These are phyloP conservation scores for Codiaeum variegatum DNA, from an alignment of 441 rosid species.

Conservation along the genomic window DNA sequence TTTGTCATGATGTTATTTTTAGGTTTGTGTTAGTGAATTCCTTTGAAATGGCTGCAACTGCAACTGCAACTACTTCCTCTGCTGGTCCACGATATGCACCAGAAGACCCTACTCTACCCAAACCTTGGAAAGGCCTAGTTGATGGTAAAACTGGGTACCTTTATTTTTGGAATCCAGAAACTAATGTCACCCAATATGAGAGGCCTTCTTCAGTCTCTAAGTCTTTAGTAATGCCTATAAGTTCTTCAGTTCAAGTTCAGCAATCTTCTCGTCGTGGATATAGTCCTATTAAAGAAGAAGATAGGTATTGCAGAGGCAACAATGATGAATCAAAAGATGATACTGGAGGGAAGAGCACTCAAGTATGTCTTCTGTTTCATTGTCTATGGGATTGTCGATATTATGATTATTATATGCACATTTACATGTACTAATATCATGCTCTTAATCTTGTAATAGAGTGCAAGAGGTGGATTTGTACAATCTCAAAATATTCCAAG, in stretches of 20 bases:
- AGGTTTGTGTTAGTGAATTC: slow-evolving; percentile 13
- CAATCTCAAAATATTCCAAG: slow-evolving; percentile 44
- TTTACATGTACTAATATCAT: neutral
- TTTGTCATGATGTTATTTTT: neutral
- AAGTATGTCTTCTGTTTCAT: slow-evolving; percentile 35
- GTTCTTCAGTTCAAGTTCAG: slow-evolving; percentile 57
- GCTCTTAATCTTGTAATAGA: slow-evolving; percentile 25
- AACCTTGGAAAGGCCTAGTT: slow-evolving; percentile 91
- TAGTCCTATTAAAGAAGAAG: slow-evolving; percentile 50
- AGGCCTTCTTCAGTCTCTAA: slow-evolving; percentile 43
- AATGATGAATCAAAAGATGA: slow-evolving; percentile 37
- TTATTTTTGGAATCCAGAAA: slow-evolving; percentile 91
- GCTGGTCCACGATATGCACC: slow-evolving; percentile 73
- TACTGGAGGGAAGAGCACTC: slow-evolving; percentile 34
- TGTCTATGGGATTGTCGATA: too few species aligned
- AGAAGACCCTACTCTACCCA: slow-evolving; percentile 83
- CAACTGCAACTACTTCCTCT: slow-evolving; percentile 52
- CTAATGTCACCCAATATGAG: slow-evolving; percentile 87
- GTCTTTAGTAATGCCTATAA: slow-evolving; percentile 34
- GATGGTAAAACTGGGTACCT: slow-evolving; percentile 81
- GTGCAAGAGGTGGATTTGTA: slow-evolving; percentile 34
- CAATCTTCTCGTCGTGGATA: slow-evolving; percentile 36
- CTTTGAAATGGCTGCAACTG: slow-evolving; percentile 64
- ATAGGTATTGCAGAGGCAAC: slow-evolving; percentile 35
- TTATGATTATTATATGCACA: neutral